Evolutionary conservation across 352 stramenopile genomes (phyloP), one percentile per base, ranked within the genome.

Genomic region (Phytophthora chlamydospora): DNA sequence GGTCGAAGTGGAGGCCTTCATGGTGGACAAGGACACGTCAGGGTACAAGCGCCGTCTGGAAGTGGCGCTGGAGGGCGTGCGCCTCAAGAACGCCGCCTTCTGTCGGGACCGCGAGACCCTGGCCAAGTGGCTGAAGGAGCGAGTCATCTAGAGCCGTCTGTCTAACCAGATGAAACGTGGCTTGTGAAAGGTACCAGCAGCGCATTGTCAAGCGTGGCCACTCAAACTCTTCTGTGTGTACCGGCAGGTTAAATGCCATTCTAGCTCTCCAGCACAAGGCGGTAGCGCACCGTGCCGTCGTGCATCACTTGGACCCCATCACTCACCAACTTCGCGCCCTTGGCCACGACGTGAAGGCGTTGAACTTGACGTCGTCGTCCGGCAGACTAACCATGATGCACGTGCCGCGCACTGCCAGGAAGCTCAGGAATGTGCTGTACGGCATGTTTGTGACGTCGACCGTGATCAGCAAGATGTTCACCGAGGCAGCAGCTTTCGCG

Each of bases 401-500:
- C 34, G 38, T 52, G 34, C 34, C 53, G 14, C 42, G 53, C 0
- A 61, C 53, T 2, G 53, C 51, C 14, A 96, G 55, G 19, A 90
- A 64, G 8, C 58, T 59, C 56, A 89, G 43, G 54, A 85, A 84
- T 2, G 59, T 47, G 17, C 65, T 59, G 48, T 87, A 71, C n/a
- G 67, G 66, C 66, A 75, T 66, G 49, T 85, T 62, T 43, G 60
- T 73, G 29, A 84, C 76, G 17, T 83, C 50, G 8, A 88, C 71
- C 17, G 87, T 93, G 52, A 89, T 62, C 11, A 96, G 27, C 43
- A 96, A 70, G 16, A 90, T 43, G 68, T 95, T 71, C 34, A 93
- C 66, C 7, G 55, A 81, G 24, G 48, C 14, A 9, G 27, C 45
- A 7, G 65, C 70, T 8, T 21, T n/a, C 38, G 24, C 16, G 11